Base-by-base conservation (phyloP, 345 rosid genomes). In the Jatropha curcas region DNA sequence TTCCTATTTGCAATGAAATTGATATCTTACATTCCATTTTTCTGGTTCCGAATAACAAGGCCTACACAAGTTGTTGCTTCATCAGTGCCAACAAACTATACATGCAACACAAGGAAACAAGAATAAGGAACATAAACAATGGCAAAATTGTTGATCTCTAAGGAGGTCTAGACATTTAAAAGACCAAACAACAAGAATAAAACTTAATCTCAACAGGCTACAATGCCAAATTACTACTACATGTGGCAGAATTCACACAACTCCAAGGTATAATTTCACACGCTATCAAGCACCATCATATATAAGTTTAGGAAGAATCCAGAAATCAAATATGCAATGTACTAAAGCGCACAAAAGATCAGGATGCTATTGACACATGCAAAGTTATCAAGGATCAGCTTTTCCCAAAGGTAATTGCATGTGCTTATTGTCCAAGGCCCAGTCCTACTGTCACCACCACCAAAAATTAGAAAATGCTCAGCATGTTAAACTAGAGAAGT, bases 1-100 rank as follows among this genome's bases (percentile, higher is more conserved):
- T 33, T 12, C 61, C 46, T 16, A n/a, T 24, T 0, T 5, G 27
- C 22, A 61, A 59, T 46, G 66, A 5, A n/a, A 76, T 20, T 16
- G 67, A 68, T 72, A 31, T 20, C 96, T 79, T 76, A 94, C 98
- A 88, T 87, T 79, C 93, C 90, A 79, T 70, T 86, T 68, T 37
- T 84, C 60, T 77, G 86, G 77, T 92, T 92, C 48, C 93, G 88
- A 71, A 94, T 86, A 71, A 87, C 91, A 50, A 94, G 76, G 24
- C 92, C 96, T 56, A 92, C 86, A 6, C 97, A 94, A 62, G 97
- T 92, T 48, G 98, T 94, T 63, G 96, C 94, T 82, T 94, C 97
- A 80, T 94, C 97, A 19, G 90, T 87, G 77, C 97, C 97, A 11
- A 86, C 81, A 76, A 82, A 83, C 97, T 94, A 74, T 31, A 62